Evolutionary conservation across 1,284 basidiomycete genomes (phyloP), one percentile per base, ranked within the genome.

Genomic region (Golubevia sp.): DNA sequence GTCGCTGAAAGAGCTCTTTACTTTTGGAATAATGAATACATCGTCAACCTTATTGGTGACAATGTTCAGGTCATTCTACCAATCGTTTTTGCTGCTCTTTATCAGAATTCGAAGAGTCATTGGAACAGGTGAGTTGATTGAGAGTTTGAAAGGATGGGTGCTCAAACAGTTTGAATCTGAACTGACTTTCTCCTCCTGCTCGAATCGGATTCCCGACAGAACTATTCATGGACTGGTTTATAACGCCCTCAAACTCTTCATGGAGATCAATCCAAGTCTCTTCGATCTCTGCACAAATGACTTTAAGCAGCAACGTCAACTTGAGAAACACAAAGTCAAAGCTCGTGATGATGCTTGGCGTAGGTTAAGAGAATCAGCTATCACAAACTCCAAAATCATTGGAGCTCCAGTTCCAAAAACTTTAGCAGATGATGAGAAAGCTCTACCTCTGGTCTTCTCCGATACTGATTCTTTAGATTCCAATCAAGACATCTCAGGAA

Each of bases 221-320:
- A 98, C 97, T 55, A 99, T 99, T 78, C 96, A 99, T 77, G 93
- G 93, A 64, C 95, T 99, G 90, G 95, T 99, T 23, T 99, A 97
- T 87, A 98, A 98, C 81, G 96, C 97, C 2, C 87, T 99, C 83
- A 99, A 97, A 84, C 85, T 99, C 64, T 97, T 98, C 85, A 99
- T 99, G 95, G 96, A 99, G 85, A 94, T 99, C 84, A 99, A 98
- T 83, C 93, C 94, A 1, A 91, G 95, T 74, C 86, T 97, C 26
- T 98, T 99, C 78, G 95, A 98, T 77, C 91, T 93, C 78, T 91
- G 92, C 63, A 91, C 97, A 86, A 92, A 92, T 68, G 93, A 96
- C 70, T 97, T 96, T 86, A 96, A 93, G 85, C 91, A 93, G 81
- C 89, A 90, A 68, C 91, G 92, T 80, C 87, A 91, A 62, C 59